Evolutionary conservation across 163 green algal species (phyloP), one percentile per base, ranked within the genome.

Genomic region (Prototheca wickerhamii): DNA sequence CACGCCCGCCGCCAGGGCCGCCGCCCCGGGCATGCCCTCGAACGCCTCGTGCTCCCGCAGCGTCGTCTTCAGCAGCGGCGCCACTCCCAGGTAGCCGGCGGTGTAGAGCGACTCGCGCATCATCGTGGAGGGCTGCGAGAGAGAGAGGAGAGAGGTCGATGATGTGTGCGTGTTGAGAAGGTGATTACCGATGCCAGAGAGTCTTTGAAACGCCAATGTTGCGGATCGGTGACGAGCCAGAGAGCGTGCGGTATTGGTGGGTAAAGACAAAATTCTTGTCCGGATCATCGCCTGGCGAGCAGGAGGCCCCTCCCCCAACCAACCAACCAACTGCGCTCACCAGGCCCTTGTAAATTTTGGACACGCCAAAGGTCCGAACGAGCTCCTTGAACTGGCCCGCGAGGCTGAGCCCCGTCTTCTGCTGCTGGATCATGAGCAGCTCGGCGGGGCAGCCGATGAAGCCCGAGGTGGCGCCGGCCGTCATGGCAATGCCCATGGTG

Each of bases 351-450:
- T 79, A 84, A 3, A 81, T 31, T 23, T 73, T 70, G 4, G 63
- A 31, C 2, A 56, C 26, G 20, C 79, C 78, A 66, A 87, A 78
- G 0, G 57, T 68, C 3, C 30, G 42, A 10, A 84, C 32, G 29
- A 88, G 73, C 50, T 72, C 55, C 32, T 58, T 65, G 0, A 76
- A 60, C 60, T 87, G 82, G 2, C 46, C 62, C 2, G 61, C 21
- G 33, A 94, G 62, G 2, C 67, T 70, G 29, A 73, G 68, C 34
- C 82, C 76, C 10, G 63, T 79, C 59, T 84, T 77, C 75, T 94
- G 83, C 76, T 97, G 90, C 69, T 95, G 90, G 59, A 97, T 97
- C 74, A 97, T 93, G 33, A 97, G 70, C 28, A 94, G 79, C 76
- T 97, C 91, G 28, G 85, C 87, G 2, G 91, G 89, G 21, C 79